Evolutionary conservation across 192 early-diverging fungal genomes (phyloP), one percentile per base, ranked within the genome.

Genomic region (Coemansia furcata): DNA sequence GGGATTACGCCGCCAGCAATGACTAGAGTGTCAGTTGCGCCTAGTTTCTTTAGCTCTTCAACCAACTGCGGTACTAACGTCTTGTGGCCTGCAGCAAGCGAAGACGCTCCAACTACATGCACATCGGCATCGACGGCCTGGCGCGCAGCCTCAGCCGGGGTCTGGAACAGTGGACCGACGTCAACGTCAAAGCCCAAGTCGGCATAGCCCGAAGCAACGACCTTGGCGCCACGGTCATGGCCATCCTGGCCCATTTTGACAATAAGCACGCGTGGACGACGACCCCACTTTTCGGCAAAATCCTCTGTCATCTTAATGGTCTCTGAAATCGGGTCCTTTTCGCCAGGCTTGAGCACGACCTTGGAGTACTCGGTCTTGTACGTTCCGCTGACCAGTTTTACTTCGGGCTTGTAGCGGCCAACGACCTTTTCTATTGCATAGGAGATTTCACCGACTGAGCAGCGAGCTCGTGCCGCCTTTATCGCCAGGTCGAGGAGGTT

Each of bases 191-290:
- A 95, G 36, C 94, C 94, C 36, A 95, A 84, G 78, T 95, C 94
- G 11, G 93, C 92, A 64, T 93, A 95, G 4, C 92, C 94, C 12
- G 90, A 89, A 15, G 94, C 94, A 72, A 95, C 93, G 8, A 95
- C 94, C 84, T 95, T 95, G 57, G 94, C 94, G n/a, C 94, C 94
- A 62, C 94, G 88, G 70, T 95, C 94, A 64, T 95, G 94, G 29
- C 94, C 94, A 73, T 95, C 94, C 82, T 95, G 94, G 55, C 94
- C 94, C 92, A 94, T 94, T 82, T 95, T 95, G 59, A 91, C 94
- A 5, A 95, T 92, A 21, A 95, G 78, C 66, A 95, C 85, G 81
- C 94, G 91, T 19, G 94, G 94, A n/a, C 92, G 89, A 40, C 93
- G 87, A 74, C 94, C 94, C 60, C 90, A 85, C 29, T 68, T 82